phyloP scores from a whole-genome alignment of 1,284 basidiomycete species.

The Lentinus polychrous region DNA sequence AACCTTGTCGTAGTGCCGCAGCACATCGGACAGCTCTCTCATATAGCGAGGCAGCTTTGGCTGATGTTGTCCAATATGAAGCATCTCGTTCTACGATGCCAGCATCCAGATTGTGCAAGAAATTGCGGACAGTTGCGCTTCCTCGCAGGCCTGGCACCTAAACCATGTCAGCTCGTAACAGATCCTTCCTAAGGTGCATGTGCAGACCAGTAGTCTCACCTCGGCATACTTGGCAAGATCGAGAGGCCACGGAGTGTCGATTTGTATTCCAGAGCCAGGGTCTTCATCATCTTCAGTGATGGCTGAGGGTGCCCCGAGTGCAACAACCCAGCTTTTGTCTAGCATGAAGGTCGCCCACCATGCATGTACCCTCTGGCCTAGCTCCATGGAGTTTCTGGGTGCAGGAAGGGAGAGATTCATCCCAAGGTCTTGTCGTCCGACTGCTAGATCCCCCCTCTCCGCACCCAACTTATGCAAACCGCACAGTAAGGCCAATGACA shows the following conservation, averaged over 20 bases:
- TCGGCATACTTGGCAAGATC: slow-evolving; percentile 10
- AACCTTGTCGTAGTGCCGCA: slow-evolving; percentile 8
- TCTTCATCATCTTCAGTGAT: slow-evolving; percentile 7
- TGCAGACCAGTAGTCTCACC: slow-evolving; percentile 4
- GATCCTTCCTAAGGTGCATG: background rate
- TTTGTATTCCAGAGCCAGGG: slow-evolving; percentile 8
- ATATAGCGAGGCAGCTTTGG: slow-evolving; percentile 14
- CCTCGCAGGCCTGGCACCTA: slow-evolving; percentile 9
- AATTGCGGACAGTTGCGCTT: slow-evolving; percentile 8
- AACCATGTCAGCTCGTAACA: background rate
- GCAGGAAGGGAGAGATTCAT: slow-evolving; percentile 6
- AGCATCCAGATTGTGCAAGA: slow-evolving; percentile 9
- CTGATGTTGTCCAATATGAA: slow-evolving; percentile 8
- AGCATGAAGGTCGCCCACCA: slow-evolving; percentile 31
- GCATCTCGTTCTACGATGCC: slow-evolving; percentile 3
- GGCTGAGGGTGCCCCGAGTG: slow-evolving; percentile 11
- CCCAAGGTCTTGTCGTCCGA: background rate
- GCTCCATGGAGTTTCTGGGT: slow-evolving; percentile 8
- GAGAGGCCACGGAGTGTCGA: slow-evolving; percentile 15
- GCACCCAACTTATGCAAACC: slow-evolving; percentile 10
- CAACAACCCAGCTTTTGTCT: slow-evolving; percentile 13
- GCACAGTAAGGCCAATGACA: slow-evolving; percentile 26
- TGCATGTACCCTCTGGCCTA: slow-evolving; percentile 14
- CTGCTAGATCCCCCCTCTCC: background rate
- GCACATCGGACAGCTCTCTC: slow-evolving; percentile 12